phyloP scores from a whole-genome alignment of 208 protist species.

The Crithidia thermophila region DNA sequence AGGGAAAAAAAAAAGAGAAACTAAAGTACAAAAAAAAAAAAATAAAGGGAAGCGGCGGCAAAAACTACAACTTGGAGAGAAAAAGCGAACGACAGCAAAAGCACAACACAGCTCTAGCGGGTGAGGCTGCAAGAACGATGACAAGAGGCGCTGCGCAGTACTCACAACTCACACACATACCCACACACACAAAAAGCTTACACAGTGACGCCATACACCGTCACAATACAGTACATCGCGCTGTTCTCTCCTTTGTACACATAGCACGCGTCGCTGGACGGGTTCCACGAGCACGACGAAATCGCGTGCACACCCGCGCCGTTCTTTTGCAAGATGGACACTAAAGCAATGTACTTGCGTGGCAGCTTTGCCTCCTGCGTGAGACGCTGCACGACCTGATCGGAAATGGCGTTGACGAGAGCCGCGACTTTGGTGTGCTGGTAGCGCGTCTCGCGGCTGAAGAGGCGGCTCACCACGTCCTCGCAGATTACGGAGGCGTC shows the following conservation, averaged over 20 bases:
- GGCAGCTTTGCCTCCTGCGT: conserved; percentile 86
- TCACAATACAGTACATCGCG: conserved; percentile 84
- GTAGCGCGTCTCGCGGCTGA: conserved; percentile 71
- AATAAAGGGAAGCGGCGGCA: no score
- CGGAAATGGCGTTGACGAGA: conserved; percentile 69
- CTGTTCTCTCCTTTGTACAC: conserved; percentile 82
- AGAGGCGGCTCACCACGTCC: conserved; percentile 65
- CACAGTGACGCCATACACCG: conserved; percentile 82
- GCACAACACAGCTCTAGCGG: no score
- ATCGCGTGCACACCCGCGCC: conserved; percentile 86
- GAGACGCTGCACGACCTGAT: conserved; percentile 77
- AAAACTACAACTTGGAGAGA: no score
- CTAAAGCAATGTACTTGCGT: conserved; percentile 90
- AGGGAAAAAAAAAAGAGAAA: no score
- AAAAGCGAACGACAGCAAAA: no score
- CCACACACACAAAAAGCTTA: conserved; percentile 11
- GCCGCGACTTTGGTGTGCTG: conserved; percentile 65
- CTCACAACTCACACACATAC: neutral
- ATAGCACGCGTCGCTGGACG: conserved; percentile 84
- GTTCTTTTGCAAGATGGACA: conserved; percentile 88
- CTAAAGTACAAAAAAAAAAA: no score
- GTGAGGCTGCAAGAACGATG: no score
- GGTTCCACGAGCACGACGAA: conserved; percentile 91
- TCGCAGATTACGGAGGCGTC: conserved; percentile 79
- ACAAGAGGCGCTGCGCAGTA: no score